Conservation (phyloP, 225 moss, liverwort and hornwort species). For the Sphagnum tenellum region DNA sequence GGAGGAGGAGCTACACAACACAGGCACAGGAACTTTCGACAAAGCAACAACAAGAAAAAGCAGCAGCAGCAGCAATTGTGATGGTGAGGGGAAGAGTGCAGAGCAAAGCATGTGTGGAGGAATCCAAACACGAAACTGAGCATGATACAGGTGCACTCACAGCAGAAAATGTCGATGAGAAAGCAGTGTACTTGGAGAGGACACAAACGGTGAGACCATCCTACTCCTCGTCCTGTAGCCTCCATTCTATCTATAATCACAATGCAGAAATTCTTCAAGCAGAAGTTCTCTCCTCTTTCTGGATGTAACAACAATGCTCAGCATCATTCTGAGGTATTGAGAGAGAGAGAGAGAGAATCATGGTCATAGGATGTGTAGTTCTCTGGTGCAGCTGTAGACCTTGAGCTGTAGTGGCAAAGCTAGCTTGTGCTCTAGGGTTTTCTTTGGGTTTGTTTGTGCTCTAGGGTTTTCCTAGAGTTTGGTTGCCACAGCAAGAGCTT, state of each 20-base stretch:
- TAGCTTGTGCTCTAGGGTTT: slow-evolving; percentile 9
- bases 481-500: too few species aligned
- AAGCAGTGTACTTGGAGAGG: slow-evolving; percentile 53
- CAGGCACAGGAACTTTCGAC: background rate
- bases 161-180: slow-evolving; percentile 21
- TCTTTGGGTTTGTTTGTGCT: slow-evolving; percentile 33
- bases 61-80: slow-evolving; percentile 12
- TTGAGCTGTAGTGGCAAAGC: too few species aligned
- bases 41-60: slow-evolving; percentile 11
- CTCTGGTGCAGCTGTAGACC: too few species aligned
- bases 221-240: too few species aligned
- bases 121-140: background rate
- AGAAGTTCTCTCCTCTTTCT: too few species aligned
- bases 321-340: too few species aligned
- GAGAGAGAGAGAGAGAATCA: too few species aligned
- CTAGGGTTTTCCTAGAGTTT: slow-evolving; percentile 8
- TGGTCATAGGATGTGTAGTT: too few species aligned
- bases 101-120: slow-evolving; percentile 29
- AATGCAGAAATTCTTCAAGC: too few species aligned
- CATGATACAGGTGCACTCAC: slow-evolving; percentile 29
- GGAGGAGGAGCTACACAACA: too few species aligned
- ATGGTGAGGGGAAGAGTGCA: slow-evolving; percentile 62
- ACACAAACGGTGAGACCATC: slow-evolving; percentile 41
- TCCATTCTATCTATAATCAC: too few species aligned
- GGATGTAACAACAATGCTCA: too few species aligned